phyloP scores from a whole-genome alignment of 2,329 filamentous ascomycete species.

The Ophiosphaerella korrae region DNA sequence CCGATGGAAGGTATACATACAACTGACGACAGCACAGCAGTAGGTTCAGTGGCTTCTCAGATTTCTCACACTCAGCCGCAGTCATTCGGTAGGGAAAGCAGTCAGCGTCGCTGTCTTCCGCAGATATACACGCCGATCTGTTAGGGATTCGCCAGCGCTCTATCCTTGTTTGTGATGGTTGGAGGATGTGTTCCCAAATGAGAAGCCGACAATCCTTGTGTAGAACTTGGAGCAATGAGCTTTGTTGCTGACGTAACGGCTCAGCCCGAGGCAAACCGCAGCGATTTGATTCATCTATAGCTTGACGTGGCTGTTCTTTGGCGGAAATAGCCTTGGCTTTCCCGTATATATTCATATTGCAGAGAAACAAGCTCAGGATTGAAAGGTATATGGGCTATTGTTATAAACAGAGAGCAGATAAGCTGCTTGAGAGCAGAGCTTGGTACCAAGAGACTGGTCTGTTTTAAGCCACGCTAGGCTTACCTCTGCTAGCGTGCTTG shows the following conservation, averaged over 20 bases:
- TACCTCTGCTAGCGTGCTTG: not conserved
- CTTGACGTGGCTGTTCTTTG: slow-evolving; percentile 9
- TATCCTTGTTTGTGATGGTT: slow-evolving; percentile 7
- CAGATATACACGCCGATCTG: not conserved
- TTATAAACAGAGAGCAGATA: not conserved
- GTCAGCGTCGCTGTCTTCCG: slow-evolving; percentile 7
- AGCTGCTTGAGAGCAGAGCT: not conserved
- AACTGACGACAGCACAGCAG: slow-evolving; percentile 13
- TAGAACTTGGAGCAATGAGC: slow-evolving; percentile 1
- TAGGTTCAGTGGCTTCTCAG: slow-evolving; percentile 8
- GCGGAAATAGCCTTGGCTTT: not conserved
- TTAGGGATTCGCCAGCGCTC: slow-evolving; percentile 8
- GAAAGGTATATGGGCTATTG: not conserved
- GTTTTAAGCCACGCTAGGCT: not conserved
- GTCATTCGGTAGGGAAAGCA: slow-evolving; percentile 13
- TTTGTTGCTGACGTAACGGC: slow-evolving; percentile 1
- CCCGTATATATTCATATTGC: not conserved
- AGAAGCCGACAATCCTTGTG: slow-evolving; percentile 8
- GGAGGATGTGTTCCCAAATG: slow-evolving; percentile 10
- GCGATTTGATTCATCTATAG: slow-evolving; percentile 2
- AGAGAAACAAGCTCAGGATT: not conserved
- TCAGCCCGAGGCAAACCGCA: slow-evolving; percentile 3
- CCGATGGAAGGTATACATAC: slow-evolving; percentile 6
- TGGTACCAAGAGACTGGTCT: not conserved
- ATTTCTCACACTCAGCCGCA: slow-evolving; percentile 4